These are phyloP conservation scores for Russula earlei DNA, from an alignment of 768 basidiomycete genomes.

Conservation along the genomic window DNA sequence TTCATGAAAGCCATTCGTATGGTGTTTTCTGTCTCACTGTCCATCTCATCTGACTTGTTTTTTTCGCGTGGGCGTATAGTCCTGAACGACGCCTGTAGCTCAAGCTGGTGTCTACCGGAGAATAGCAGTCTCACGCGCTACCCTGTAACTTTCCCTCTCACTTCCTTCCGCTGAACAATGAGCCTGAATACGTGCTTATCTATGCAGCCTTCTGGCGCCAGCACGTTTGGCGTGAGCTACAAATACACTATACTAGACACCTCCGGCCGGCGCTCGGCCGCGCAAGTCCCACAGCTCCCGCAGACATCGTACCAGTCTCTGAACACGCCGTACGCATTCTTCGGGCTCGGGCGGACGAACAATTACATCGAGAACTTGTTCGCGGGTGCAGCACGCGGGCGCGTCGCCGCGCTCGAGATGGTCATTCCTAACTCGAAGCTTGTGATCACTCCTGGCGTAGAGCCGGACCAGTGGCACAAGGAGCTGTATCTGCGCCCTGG, in stretches of 20 bases:
- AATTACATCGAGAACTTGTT: slow-evolving; percentile 99
- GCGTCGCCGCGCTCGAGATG: slow-evolving; percentile 90
- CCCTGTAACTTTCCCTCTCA: slow-evolving; percentile 42
- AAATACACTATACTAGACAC: slow-evolving; percentile 97
- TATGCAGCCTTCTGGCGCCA: slow-evolving; percentile 80
- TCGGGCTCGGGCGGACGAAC: slow-evolving; percentile 94
- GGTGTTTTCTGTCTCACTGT: slow-evolving; percentile 22
- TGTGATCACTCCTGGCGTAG: slow-evolving; percentile 75
- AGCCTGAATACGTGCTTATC: neutral
- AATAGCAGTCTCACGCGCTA: slow-evolving; percentile 52
- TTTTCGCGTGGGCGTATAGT: slow-evolving; percentile 37
- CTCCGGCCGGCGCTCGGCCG: slow-evolving; percentile 76
- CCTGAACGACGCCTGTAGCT: slow-evolving; percentile 85
- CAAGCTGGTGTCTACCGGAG: slow-evolving; percentile 60
- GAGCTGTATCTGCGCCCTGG: slow-evolving; percentile 90
- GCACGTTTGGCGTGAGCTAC: slow-evolving; percentile 89
- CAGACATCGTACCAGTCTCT: slow-evolving; percentile 90
- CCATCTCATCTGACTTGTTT: neutral
- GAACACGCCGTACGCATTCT: slow-evolving; percentile 87
- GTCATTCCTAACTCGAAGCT: slow-evolving; percentile 97
- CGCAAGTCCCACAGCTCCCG: slow-evolving; percentile 90
- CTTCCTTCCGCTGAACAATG: too few species aligned
- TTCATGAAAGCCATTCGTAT: slow-evolving; percentile 93
- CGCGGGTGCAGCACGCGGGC: slow-evolving; percentile 80
- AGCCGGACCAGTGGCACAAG: slow-evolving; percentile 63